These are phyloP conservation scores for Clavispora fructus DNA, from an alignment of 805 yeast genomes.

Conservation along the genomic window DNA sequence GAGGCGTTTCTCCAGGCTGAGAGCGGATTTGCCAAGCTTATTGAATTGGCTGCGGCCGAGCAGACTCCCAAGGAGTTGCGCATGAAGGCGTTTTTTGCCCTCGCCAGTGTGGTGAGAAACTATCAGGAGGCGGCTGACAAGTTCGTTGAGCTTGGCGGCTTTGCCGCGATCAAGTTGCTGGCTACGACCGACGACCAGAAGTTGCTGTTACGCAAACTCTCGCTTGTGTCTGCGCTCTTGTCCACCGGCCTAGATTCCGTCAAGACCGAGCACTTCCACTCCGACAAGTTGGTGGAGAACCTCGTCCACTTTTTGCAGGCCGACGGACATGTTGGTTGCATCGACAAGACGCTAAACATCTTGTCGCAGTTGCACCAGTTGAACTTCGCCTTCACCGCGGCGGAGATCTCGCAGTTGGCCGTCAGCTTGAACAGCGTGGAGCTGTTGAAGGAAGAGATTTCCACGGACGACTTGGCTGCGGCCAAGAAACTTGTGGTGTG, in stretches of 20 bases:
- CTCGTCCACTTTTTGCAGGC: conserved; percentile 26
- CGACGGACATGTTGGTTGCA: conserved; percentile 42
- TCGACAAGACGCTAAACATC: conserved; percentile 54
- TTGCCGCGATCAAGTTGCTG: conserved; percentile 44
- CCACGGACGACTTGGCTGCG: conserved; percentile 48
- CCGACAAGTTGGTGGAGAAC: conserved; percentile 26
- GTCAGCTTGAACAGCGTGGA: conserved; percentile 35
- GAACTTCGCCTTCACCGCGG: conserved; percentile 41
- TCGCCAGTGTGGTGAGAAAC: conserved; percentile 71
- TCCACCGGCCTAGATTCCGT: conserved; percentile 46
- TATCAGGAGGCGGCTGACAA: conserved; percentile 47
- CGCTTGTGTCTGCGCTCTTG: conserved; percentile 54
- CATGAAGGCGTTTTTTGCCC: conserved; percentile 70
- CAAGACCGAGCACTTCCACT: conserved; percentile 34
- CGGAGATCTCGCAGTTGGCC: conserved; percentile 35
- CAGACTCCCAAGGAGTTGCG: conserved; percentile 27
- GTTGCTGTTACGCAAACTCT: conserved; percentile 48
- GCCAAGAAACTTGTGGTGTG: conserved; percentile 36
- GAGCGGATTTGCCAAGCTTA: conserved; percentile 42
- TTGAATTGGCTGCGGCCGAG: conserved; percentile 34
- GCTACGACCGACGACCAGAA: conserved; percentile 25
- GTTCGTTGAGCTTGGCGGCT: conserved; percentile 59
- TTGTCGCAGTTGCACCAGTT: conserved; percentile 40
- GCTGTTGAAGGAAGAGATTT: conserved; percentile 42
- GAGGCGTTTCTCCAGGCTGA: conserved; percentile 52